Evolutionary conservation across 257 asterid genomes (phyloP).

Genomic region (Solanum etuberosum): DNA sequence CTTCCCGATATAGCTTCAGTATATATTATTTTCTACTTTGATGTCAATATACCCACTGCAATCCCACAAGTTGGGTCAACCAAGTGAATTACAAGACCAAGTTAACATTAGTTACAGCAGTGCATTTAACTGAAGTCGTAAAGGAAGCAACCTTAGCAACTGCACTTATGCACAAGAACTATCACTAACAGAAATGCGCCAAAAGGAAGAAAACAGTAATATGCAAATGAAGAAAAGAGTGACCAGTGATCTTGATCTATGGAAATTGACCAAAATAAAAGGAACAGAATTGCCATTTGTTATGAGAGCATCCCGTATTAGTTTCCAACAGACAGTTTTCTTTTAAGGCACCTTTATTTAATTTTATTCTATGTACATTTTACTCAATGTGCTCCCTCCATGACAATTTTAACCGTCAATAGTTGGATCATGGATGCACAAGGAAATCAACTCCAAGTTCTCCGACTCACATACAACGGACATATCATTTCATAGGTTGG

Average conservation of each 20-base stretch:
- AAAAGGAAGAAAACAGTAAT: not conserved
- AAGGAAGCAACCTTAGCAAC: not conserved
- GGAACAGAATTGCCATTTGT: not conserved
- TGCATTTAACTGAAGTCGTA: not conserved
- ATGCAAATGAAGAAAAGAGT: not conserved
- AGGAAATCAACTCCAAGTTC: not conserved
- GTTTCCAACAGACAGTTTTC: not conserved
- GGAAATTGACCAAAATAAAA: not conserved
- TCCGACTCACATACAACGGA: not conserved
- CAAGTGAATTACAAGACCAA: not conserved
- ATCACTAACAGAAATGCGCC: not conserved
- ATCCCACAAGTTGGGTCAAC: not conserved
- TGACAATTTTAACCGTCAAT: not conserved
- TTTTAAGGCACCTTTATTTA: not conserved
- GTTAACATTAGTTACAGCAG: not conserved
- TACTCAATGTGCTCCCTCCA: not conserved
- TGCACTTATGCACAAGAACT: not conserved
- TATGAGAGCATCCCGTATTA: not conserved
- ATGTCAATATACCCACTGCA: not conserved
- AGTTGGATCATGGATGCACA: not conserved
- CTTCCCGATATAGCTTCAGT: not conserved
- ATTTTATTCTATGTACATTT: not conserved
- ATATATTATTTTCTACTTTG: not conserved
- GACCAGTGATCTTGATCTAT: not conserved
- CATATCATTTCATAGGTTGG: not conserved